These are phyloP conservation scores for Tolypocladium tundrense DNA, from an alignment of 2,329 filamentous ascomycete species.

Conservation along the genomic window DNA sequence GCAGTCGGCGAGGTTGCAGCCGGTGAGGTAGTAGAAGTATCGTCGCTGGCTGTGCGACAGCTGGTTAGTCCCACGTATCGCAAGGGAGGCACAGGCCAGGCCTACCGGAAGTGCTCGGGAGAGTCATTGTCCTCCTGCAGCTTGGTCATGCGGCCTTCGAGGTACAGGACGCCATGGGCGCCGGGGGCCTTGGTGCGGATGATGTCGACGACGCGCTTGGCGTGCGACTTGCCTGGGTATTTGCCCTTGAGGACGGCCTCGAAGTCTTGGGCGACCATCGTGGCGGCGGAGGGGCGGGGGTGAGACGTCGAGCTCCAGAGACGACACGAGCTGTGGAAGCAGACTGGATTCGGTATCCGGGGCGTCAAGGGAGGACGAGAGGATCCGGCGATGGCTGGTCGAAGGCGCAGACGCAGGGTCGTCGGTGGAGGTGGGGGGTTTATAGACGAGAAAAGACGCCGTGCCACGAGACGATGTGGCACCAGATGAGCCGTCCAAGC, in stretches of 20 bases:
- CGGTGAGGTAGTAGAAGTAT: constrained; percentile 90
- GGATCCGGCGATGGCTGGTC: not conserved
- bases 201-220: constrained; percentile 69
- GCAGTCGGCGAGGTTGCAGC: constrained; percentile 70
- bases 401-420: not conserved
- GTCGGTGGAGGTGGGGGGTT: not conserved
- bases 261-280: constrained; percentile 31
- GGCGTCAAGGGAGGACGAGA: no score
- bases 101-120: constrained; percentile 66
- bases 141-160: constrained; percentile 74
- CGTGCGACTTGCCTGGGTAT: constrained; percentile 81
- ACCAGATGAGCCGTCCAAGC: not conserved
- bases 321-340: not conserved
- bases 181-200: constrained; percentile 58
- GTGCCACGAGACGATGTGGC: not conserved
- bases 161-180: constrained; percentile 64
- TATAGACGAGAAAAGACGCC: not conserved
- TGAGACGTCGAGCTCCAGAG: not conserved
- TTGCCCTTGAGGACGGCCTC: constrained; percentile 49
- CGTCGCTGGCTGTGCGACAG: constrained; percentile 59
- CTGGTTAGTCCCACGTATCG: not conserved
- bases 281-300: constrained; percentile 1
- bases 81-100: not conserved
- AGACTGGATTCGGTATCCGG: not conserved
- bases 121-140: constrained; percentile 87